Evolutionary conservation across 2,329 filamentous ascomycete species (phyloP).

Genomic region (Calonectria pteridis): DNA sequence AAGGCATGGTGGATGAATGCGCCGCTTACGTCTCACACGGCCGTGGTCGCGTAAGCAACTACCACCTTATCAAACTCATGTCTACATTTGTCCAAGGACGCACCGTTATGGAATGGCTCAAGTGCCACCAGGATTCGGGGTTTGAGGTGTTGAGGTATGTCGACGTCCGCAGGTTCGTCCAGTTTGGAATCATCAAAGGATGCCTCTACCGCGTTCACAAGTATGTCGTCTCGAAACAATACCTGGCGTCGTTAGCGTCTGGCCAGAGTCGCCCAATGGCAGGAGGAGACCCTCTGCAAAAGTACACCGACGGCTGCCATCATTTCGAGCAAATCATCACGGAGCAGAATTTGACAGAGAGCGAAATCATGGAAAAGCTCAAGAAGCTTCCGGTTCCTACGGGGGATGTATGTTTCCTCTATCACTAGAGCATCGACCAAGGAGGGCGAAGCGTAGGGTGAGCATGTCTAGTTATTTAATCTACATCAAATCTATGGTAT

Average conservation of each 20-base stretch:
- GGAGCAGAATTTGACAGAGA: slow-evolving; percentile 77
- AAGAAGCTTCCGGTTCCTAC: slow-evolving; percentile 66
- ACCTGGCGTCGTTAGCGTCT: slow-evolving; percentile 67
- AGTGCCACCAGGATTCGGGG: slow-evolving; percentile 75
- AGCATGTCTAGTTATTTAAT: slow-evolving; percentile 32
- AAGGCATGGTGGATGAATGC: slow-evolving; percentile 87
- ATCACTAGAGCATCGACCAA: slow-evolving; percentile 53
- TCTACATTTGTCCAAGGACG: slow-evolving; percentile 85
- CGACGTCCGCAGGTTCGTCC: slow-evolving; percentile 91
- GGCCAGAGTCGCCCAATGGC: slow-evolving; percentile 60
- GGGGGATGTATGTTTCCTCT: slow-evolving; percentile 67
- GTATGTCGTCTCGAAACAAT: slow-evolving; percentile 80
- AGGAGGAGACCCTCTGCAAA: slow-evolving; percentile 67
- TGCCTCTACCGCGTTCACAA: slow-evolving; percentile 94
- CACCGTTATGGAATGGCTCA: slow-evolving; percentile 89
- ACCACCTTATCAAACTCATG: slow-evolving; percentile 85
- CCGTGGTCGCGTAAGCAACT: slow-evolving; percentile 63
- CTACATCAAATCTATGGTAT: slow-evolving; percentile 45
- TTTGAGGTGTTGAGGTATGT: slow-evolving; percentile 79
- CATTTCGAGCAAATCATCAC: slow-evolving; percentile 87
- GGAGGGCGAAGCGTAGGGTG: not conserved
- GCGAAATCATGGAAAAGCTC: slow-evolving; percentile 77
- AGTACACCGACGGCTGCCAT: slow-evolving; percentile 80
- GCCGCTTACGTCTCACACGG: slow-evolving; percentile 79
- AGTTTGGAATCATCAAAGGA: slow-evolving; percentile 96